phyloP scores from a whole-genome alignment of 1,284 basidiomycete species.

The Rhodofomes roseus region DNA sequence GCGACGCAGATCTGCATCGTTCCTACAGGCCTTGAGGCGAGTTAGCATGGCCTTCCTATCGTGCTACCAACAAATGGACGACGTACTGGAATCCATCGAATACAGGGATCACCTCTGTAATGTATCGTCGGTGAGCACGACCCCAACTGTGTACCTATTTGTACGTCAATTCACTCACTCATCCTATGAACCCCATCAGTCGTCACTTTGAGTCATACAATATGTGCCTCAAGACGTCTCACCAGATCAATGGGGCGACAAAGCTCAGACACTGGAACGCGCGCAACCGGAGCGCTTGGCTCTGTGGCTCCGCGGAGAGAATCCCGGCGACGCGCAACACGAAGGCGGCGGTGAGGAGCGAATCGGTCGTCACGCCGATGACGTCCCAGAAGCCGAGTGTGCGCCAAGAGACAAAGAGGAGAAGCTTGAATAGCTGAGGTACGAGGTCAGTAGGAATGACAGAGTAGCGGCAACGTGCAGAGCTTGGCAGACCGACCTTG shows the following conservation, averaged over 20 bases:
- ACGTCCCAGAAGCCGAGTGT: constrained; percentile 83
- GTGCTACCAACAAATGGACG: neutral
- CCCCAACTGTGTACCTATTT: neutral
- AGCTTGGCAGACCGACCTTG: constrained; percentile 43
- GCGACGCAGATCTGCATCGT: constrained; percentile 86
- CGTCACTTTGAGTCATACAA: neutral
- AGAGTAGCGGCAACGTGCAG: neutral
- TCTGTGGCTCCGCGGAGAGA: constrained; percentile 35
- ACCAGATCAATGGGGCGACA: constrained; percentile 86
- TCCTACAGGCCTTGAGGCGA: constrained; percentile 59
- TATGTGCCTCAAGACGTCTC: constrained; percentile 23
- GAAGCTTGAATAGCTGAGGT: constrained; percentile 57
- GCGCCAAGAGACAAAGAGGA: constrained; percentile 64
- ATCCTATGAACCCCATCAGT: constrained; percentile 47
- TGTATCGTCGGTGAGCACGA: constrained; percentile 7
- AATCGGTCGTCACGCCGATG: constrained; percentile 70
- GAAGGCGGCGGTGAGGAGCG: constrained; percentile 72
- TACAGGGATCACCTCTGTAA: constrained; percentile 69
- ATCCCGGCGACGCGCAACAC: constrained; percentile 68
- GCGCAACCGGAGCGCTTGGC: constrained; percentile 46
- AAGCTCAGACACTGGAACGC: constrained; percentile 89
- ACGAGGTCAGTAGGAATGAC: neutral
- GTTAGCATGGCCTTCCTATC: constrained; percentile 1
- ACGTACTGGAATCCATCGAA: constrained; percentile 79
- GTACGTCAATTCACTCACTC: constrained; percentile 47